Evolutionary conservation across 176 grass and related monocot genomes (phyloP).

Genomic region (Oryza glaberrima): DNA sequence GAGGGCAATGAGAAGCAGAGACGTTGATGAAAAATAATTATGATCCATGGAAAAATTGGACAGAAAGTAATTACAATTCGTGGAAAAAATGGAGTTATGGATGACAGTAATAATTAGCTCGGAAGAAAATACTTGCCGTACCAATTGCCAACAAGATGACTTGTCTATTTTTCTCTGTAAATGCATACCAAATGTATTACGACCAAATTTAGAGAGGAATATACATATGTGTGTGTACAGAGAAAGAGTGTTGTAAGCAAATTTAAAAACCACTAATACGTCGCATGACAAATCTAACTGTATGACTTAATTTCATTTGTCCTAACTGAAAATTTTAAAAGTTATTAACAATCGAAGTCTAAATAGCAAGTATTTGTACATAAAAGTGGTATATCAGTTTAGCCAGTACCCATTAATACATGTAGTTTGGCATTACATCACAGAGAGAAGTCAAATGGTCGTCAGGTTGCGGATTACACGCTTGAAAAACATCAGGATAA

Average conservation of each 20-base stretch:
- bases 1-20: not conserved
- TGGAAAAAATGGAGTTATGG: not conserved
- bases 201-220: not conserved
- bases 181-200: not conserved
- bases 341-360: not conserved
- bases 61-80: not conserved
- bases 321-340: not conserved
- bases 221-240: not conserved
- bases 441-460: not conserved
- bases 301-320: not conserved
- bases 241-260: not conserved
- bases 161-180: not conserved
- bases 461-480: not conserved
- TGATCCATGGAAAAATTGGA: not conserved
- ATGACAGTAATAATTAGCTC: not conserved
- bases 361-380: not conserved
- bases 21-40: not conserved
- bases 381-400: not conserved
- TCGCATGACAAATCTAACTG: not conserved
- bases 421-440: not conserved
- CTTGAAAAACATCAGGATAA: not conserved
- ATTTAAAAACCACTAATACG: not conserved
- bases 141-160: not conserved
- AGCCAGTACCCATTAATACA: too few species aligned
- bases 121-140: not conserved